Evolutionary conservation across 1,284 basidiomycete species (phyloP).

Genomic region (Flammula alnicola): DNA sequence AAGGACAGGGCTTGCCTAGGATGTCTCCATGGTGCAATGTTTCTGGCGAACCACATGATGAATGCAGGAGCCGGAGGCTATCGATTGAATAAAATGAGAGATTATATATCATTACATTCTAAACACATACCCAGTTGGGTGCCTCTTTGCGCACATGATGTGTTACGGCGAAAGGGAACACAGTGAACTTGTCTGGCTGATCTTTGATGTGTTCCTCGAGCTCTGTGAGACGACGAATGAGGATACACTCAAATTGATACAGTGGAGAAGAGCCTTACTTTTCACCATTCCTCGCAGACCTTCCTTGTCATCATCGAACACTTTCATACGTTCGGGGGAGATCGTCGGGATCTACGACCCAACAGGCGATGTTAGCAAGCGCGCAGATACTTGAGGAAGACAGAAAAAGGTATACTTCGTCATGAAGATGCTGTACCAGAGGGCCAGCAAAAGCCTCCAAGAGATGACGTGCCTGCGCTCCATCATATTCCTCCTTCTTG

Average conservation of each 20-base stretch:
- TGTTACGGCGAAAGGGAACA: slow-evolving; percentile 26
- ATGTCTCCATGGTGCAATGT: slow-evolving; percentile 21
- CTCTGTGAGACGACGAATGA: background rate
- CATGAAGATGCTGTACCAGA: slow-evolving; percentile 25
- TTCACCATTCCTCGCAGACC: background rate
- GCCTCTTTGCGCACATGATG: slow-evolving; percentile 25
- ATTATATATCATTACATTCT: background rate
- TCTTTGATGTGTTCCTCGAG: slow-evolving; percentile 22
- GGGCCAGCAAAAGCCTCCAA: slow-evolving; percentile 26
- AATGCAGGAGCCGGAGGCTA: slow-evolving; percentile 8
- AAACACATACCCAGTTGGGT: slow-evolving; percentile 28
- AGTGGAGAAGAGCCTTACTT: background rate
- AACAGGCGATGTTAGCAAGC: background rate
- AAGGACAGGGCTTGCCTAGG: slow-evolving; percentile 24
- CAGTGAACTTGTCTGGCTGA: slow-evolving; percentile 18
- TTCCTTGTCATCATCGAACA: slow-evolving; percentile 2
- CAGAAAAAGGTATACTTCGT: slow-evolving; percentile 21
- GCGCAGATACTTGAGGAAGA: background rate
- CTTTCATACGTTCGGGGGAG: slow-evolving; percentile 21
- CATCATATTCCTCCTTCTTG: slow-evolving; percentile 25
- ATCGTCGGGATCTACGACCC: slow-evolving; percentile 33
- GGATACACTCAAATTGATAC: background rate
- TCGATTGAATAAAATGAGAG: background rate
- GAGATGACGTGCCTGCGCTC: slow-evolving; percentile 21
- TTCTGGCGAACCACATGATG: slow-evolving; percentile 25